Evolutionary conservation across 108 stramenopile genomes (phyloP), one percentile per base, ranked within the genome.

Genomic region (Mayamaea pseudoterrestris): DNA sequence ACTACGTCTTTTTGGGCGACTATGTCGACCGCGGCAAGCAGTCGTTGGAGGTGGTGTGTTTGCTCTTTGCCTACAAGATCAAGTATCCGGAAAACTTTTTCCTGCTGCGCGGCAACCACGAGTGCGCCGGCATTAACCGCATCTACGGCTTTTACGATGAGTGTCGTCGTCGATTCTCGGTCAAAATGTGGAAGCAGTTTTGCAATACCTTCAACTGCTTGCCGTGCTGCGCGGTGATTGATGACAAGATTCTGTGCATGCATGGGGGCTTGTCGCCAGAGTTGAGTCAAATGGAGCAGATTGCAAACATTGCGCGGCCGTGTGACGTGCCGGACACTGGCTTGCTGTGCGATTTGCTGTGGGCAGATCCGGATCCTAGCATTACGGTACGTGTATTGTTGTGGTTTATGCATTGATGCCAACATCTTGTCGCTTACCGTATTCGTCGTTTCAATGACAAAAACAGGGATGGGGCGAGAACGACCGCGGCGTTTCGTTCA

Each of bases 91-190:
- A 96, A 61, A 97, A 97, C 61, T 99, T 99, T 64, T 99, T 99
- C 66, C 74, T 99, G 44, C 76, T 99, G 49, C 80, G 98, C 41
- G 98, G 98, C n/a, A 99, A 99, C 69, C 98, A 99, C 73, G 98
- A 99, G 71, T 96, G 95, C 47, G 91, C 96, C 14, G 94, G 94
- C 24, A 97, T 99, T 68, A 99, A 98, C 74, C 81, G 95, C 47
- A 98, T 99, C 61, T 99, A 99, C 57, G 98, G 98, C 20, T 98
- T 99, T 58, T 99, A 97, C 59, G 98, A 99, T 62, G 98, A 99
- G 63, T 99, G 98, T 58, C 93, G 95, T 75, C 89, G 98, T 47
- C 80, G 98, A 30, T 97, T 94, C 73, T 85, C 90, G 42, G 89
- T 97, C 52, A 97, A 97, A 76, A 89, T 99, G 30, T 99, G 98